Conservation (phyloP, 306 rosid species). For the Alnus glutinosa region DNA sequence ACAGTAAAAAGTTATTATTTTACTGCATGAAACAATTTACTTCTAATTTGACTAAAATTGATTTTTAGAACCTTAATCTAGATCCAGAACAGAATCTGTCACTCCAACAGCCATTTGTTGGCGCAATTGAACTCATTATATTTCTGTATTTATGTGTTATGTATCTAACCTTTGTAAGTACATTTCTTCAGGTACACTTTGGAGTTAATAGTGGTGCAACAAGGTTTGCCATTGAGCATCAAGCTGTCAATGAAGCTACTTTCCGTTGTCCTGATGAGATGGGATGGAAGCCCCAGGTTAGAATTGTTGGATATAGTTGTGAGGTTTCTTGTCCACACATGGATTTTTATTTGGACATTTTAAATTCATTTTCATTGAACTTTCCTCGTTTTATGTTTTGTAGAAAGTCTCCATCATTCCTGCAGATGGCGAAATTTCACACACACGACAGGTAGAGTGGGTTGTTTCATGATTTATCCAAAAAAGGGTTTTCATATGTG, state of each 20-base stretch:
- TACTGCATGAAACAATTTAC: background rate
- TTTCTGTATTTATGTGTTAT: constrained; percentile 7
- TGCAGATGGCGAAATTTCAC: constrained; percentile 68
- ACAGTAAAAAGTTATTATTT: background rate
- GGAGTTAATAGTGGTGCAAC: constrained; percentile 97
- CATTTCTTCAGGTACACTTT: constrained; percentile 71
- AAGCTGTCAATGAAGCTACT: constrained; percentile 92
- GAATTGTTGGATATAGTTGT: constrained; percentile 4
- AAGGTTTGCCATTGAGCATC: constrained; percentile 88
- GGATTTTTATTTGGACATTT: constrained; percentile 12
- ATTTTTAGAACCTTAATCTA: background rate
- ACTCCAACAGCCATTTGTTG: background rate
- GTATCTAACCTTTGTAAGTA: constrained; percentile 16
- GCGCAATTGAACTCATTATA: background rate
- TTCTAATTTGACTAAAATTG: too few relatives aligned
- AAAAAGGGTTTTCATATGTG: background rate
- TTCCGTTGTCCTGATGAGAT: constrained; percentile 96
- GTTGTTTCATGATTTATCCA: background rate
- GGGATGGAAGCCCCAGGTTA: constrained; percentile 99
- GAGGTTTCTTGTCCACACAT: background rate
- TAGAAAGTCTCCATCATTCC: constrained; percentile 87
- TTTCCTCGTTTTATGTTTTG: constrained; percentile 36
- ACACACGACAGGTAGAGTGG: constrained; percentile 61
- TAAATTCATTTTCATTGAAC: constrained; percentile 20
- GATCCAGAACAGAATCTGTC: background rate